Base-by-base conservation (phyloP, 1,284 basidiomycete species). In the Anthracocystis panici-leucophaei region DNA sequence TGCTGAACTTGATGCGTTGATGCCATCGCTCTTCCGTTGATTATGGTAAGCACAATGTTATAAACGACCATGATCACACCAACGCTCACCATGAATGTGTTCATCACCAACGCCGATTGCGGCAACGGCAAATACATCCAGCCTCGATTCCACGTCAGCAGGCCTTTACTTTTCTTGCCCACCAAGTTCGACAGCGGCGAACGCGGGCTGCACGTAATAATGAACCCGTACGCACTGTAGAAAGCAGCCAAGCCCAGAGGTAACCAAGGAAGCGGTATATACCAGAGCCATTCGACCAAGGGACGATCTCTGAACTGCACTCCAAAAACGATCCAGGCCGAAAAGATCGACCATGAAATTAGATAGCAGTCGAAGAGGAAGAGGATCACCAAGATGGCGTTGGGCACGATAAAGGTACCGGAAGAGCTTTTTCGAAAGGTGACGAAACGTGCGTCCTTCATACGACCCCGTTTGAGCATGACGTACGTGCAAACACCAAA, bases 181-280 rank as follows among this genome's bases (percentile, higher is more conserved):
- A 12, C 7, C 21, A 60, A 18, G 23, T 40, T 57, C 8, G 49
- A 57, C 42, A 71, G 55, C 10, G 62, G 68, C 11, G 68, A 65
- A 5, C 62, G 57, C 5, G 68, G 68, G 33, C 57, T 61, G 40
- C 68, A 71, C 11, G 68, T 61, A 5, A 71, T n/a, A 7, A 71
- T 29, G 29, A 71, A 71, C 0, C 68, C 50, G 27, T 71, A 71
- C 16, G 35, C 31, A 27, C 46, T 8, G 20, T 56, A 67, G 33
- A 60, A 67, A 0, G 46, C 57, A 5, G 29, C 29, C 14, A 61
- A 18, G 5, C 16, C 41, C 4, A 67, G 33, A 10, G 58, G 57
- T 20, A 57, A n/a, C 66, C 67, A 70, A 41, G 61, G 67, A 2
- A 46, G 9, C 5, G 67, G 67, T 4, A 70, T 48, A 23, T 42